Evolutionary conservation across 2,329 filamentous ascomycete species (phyloP), one percentile per base, ranked within the genome.

Genomic region (Colletotrichum aenigma): DNA sequence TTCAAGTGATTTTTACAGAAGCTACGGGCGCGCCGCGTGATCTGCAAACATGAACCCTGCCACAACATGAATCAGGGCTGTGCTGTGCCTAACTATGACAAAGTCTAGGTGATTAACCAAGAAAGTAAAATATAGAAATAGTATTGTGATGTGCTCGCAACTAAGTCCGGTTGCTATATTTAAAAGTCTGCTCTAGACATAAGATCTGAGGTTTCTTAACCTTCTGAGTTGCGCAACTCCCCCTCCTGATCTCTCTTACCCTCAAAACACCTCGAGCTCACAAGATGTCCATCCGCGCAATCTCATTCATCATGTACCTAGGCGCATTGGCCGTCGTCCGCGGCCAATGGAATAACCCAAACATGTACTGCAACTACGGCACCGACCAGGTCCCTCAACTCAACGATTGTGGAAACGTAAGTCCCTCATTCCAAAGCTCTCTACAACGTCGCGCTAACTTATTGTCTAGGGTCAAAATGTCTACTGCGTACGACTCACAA

Each of bases 191-290:
- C n/a, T 52, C n/a, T 21, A 1, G 12, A 21, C 21, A 52, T 21
- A 52, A 52, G n/a, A 7, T 4, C 6, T 1, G n/a, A 21, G 2
- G 0, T 52, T 1, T 52, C 43, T 7, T 13, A 0, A 2, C n/a
- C 3, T 1, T 13, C 0, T 0, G 2, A 21, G 10, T 13, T 52
- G 10, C 43, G 43, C n/a, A 21, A 52, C 43, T 4, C 43, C 13
- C 6, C 1, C n/a, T 13, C 6, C 4, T 21, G 12, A 52, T 3
- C 9, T 48, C 6, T 12, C 18, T 13, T 13, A 52, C 4, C 12
- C 10, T 0, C 43, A 21, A 6, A 21, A 52, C 10, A 52, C 10
- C n/a, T 21, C 7, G 10, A 21, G 6, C 6, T 13, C 24, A 30
- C 55, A 58, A 58, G 1, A 58, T 58, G 55, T 26, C 24, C 7